Percentiles rank a stretch among this genome's conserved stretches.
phyloP scores from a whole-genome alignment of 78 protist genomes.

The Dictyostelium purpureum region DNA sequence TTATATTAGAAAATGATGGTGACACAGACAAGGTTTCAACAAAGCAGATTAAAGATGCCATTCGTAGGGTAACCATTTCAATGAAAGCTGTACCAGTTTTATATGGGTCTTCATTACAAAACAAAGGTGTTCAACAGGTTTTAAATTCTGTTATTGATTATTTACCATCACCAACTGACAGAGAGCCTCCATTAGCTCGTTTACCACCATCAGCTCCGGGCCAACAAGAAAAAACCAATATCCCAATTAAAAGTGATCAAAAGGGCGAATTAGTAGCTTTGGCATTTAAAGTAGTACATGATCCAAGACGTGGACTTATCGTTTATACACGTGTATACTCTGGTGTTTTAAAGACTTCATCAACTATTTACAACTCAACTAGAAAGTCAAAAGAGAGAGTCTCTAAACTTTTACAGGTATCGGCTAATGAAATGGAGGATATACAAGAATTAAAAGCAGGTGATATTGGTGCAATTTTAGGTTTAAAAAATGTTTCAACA shows the following conservation, averaged over 20 bases:
- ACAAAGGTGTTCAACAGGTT: conserved; percentile 95
- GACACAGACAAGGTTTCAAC: neutral
- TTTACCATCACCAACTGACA: conserved; percentile 94
- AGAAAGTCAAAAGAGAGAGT: conserved; percentile 61
- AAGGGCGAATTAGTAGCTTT: conserved; percentile 72
- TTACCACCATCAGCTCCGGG: neutral
- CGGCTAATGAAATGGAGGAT: conserved; percentile 74
- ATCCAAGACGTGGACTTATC: conserved; percentile 78
- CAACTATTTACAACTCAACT: conserved; percentile 18
- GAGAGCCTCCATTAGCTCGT: conserved; percentile 40
- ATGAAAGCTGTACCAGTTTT: conserved; percentile 65
- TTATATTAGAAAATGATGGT: conserved; percentile 21
- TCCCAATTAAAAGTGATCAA: neutral
- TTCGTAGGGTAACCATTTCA: conserved; percentile 58
- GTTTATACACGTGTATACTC: conserved; percentile 88
- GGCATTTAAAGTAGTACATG: conserved; percentile 91
- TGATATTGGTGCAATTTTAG: conserved; percentile 82
- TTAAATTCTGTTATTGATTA: conserved; percentile 90
- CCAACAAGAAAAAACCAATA: neutral
- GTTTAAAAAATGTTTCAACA: conserved; percentile 72
- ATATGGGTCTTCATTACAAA: conserved; percentile 84
- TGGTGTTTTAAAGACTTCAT: conserved; percentile 60
- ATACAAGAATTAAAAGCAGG: conserved; percentile 78
- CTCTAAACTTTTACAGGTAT: conserved; percentile 33
- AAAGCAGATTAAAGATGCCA: conserved; percentile 3